These are phyloP conservation scores for Rugosomyces carneus DNA, from an alignment of 1,284 basidiomycete species.

Conservation along the genomic window DNA sequence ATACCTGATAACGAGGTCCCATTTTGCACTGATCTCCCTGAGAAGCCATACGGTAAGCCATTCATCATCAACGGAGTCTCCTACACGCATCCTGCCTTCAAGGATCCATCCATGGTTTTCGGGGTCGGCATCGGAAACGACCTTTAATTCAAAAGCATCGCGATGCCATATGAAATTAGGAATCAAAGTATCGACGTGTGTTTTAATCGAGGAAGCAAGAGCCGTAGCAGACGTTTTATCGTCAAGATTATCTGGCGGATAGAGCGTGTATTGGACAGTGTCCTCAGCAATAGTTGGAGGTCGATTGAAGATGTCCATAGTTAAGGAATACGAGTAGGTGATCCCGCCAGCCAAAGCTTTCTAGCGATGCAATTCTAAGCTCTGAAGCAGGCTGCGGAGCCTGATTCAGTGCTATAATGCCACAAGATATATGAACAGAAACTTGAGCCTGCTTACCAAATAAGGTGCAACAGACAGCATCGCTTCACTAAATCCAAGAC, in stretches of 20 bases:
- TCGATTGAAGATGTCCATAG: conserved; percentile 61
- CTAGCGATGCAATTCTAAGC: no score
- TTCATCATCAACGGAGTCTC: conserved; percentile 93
- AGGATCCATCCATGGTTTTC: conserved; percentile 45
- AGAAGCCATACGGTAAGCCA: conserved; percentile 92
- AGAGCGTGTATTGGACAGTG: conserved; percentile 70
- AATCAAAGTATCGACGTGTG: conserved; percentile 53
- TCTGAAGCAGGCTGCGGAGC: no score
- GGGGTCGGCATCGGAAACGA: conserved; percentile 40
- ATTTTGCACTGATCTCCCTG: conserved; percentile 65
- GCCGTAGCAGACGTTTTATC: conserved; percentile 61
- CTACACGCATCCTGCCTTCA: conserved; percentile 79
- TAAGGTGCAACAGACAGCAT: no score
- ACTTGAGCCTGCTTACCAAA: no score
- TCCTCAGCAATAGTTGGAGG: conserved; percentile 79
- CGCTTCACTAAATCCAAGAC: no score
- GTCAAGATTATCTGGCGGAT: conserved; percentile 45
- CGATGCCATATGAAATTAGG: conserved; percentile 82
- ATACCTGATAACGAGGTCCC: conserved; percentile 75
- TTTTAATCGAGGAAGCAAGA: conserved; percentile 63
- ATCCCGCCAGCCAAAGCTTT: no score
- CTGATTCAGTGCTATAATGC: no score
- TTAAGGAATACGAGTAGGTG: no score
- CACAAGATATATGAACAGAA: no score
- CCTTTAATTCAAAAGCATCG: conserved; percentile 80